Percentiles rank a stretch among this genome's conserved stretches.
Conservation (phyloP, 1,139 yeast genomes). For the Diutina scorzettiae region DNA sequence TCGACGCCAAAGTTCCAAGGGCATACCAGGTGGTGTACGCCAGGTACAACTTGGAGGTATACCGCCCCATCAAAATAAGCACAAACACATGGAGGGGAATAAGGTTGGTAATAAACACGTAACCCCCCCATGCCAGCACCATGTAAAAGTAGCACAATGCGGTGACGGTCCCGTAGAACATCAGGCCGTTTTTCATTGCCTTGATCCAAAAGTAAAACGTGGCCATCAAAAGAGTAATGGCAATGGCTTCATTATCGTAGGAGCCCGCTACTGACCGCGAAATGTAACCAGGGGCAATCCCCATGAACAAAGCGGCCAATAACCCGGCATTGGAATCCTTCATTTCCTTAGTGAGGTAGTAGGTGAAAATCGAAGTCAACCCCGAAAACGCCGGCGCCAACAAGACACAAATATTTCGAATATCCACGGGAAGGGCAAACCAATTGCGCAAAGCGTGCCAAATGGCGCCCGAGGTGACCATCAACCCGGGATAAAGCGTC, state of each 20-base stretch:
- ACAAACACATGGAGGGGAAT: slow-evolving; percentile 94
- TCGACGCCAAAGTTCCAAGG: slow-evolving; percentile 89
- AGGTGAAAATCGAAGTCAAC: slow-evolving; percentile 86
- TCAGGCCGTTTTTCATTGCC: slow-evolving; percentile 82
- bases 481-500: slow-evolving; percentile 92
- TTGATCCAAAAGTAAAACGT: slow-evolving; percentile 95
- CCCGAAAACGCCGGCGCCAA: slow-evolving; percentile 97
- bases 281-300: slow-evolving; percentile 97
- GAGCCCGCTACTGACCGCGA: slow-evolving; percentile 98
- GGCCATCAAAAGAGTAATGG: slow-evolving; percentile 89
- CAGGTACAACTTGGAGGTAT: slow-evolving; percentile 68
- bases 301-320: slow-evolving; percentile 88
- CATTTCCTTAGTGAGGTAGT: slow-evolving; percentile 79
- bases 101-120: slow-evolving; percentile 94
- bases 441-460: slow-evolving; percentile 59
- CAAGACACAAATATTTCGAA: slow-evolving; percentile 89
- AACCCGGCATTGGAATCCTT: slow-evolving; percentile 86
- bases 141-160: slow-evolving; percentile 91
- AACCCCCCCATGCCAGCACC: slow-evolving; percentile 99
- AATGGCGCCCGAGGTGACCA: slow-evolving; percentile 91
- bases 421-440: slow-evolving; percentile 77
- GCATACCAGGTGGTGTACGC: slow-evolving; percentile 97
- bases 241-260: slow-evolving; percentile 98
- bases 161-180: slow-evolving; percentile 71
- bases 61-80: slow-evolving; percentile 88